Conservation (phyloP, 2,329 filamentous ascomycete species). For the Ascochyta clinopodiicola region DNA sequence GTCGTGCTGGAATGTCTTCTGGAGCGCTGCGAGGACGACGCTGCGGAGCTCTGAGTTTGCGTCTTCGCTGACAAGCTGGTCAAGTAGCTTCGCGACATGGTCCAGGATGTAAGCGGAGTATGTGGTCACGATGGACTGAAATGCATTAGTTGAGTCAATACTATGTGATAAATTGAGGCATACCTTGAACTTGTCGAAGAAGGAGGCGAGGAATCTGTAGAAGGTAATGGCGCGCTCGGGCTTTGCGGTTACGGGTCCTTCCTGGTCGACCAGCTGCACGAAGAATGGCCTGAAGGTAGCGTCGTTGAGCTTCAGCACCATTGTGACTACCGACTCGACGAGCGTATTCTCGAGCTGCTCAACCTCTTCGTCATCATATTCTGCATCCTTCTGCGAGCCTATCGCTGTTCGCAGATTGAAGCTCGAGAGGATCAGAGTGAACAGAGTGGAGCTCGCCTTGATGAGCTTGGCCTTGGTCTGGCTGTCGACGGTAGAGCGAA, state of each 20-base stretch:
- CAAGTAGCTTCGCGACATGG: constrained; percentile 70
- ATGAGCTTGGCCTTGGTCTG: constrained; percentile 79
- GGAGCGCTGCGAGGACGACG: constrained; percentile 73
- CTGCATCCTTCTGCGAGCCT: constrained; percentile 46
- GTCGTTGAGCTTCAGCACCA: constrained; percentile 97
- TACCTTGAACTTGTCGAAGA: constrained; percentile 83
- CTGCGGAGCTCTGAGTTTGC: constrained; percentile 68
- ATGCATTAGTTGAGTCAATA: neutral
- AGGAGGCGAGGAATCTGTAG: constrained; percentile 78
- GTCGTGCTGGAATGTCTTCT: constrained; percentile 82
- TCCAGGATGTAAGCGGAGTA: constrained; percentile 88
- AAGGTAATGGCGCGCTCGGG: constrained; percentile 70
- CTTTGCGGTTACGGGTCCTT: constrained; percentile 25
- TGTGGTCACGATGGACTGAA: constrained; percentile 83
- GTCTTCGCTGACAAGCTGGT: constrained; percentile 47
- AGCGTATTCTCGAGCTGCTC: constrained; percentile 67
- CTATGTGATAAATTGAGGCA: constrained; percentile 15
- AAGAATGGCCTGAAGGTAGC: constrained; percentile 92
- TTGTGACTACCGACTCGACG: constrained; percentile 78
- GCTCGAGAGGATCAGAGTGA: constrained; percentile 62
- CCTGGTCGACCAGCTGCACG: constrained; percentile 83
- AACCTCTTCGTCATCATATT: constrained; percentile 59
- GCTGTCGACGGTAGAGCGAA: constrained; percentile 75
- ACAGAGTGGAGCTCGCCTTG: constrained; percentile 75
- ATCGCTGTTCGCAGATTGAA: constrained; percentile 67